Evolutionary conservation across 1,284 basidiomycete genomes (phyloP).

Genomic region (Singerocomus inundabilis): DNA sequence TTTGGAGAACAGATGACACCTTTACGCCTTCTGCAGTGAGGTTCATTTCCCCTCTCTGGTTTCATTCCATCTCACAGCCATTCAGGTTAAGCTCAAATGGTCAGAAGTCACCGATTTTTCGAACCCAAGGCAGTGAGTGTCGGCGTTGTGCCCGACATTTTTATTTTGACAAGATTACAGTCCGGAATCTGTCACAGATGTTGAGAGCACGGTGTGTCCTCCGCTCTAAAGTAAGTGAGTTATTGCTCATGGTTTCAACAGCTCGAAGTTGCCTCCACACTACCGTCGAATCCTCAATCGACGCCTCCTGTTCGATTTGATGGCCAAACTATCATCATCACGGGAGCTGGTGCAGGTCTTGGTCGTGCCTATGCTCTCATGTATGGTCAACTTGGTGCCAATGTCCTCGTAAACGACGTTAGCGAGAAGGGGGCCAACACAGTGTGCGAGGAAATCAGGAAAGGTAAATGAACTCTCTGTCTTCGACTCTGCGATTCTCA

Average conservation of each 20-base stretch:
- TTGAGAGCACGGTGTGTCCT: constrained; percentile 57
- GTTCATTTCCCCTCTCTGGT: background rate
- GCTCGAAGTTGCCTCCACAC: constrained; percentile 65
- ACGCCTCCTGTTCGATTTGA: constrained; percentile 78
- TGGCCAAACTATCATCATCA: constrained; percentile 91
- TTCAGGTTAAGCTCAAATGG: constrained; percentile 79
- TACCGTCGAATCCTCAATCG: constrained; percentile 74
- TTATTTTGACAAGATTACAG: constrained; percentile 35
- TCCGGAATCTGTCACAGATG: constrained; percentile 69
- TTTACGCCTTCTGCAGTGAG: constrained; percentile 94
- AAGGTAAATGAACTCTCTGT: constrained; percentile 45
- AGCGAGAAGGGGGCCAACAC: constrained; percentile 79
- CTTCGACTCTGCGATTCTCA: background rate
- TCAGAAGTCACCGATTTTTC: constrained; percentile 80
- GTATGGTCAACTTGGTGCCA: constrained; percentile 90
- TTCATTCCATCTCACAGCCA: constrained; percentile 1
- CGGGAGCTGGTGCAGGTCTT: constrained; percentile 91
- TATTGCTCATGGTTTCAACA: constrained; percentile 37
- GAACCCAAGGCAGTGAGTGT: constrained; percentile 67
- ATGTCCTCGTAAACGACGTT: constrained; percentile 97
- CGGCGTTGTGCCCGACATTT: no score
- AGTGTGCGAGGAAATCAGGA: constrained; percentile 86
- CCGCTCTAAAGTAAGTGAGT: background rate
- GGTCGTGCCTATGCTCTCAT: constrained; percentile 91
- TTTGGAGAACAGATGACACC: constrained; percentile 88